Percentiles rank a stretch among this genome's conserved stretches.
phyloP scores from a whole-genome alignment of 1,139 yeast species.

The Pneumocystis oryctolagi region DNA sequence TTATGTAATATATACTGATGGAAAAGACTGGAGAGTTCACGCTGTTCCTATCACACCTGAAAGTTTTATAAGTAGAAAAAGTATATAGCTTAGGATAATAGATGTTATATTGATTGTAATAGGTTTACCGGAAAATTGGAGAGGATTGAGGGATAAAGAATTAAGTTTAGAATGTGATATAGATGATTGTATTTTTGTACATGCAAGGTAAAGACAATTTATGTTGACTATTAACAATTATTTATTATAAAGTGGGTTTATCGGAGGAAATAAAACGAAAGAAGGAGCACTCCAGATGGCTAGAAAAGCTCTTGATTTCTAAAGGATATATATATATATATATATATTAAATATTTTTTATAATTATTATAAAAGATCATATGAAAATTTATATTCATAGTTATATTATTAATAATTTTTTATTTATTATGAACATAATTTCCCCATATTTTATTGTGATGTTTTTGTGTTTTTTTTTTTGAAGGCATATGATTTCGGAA shows the following conservation, averaged over 20 bases:
- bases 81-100: constrained; percentile 23
- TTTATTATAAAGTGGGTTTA: constrained; percentile 53
- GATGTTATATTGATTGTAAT: background rate
- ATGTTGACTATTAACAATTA: background rate
- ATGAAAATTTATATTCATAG: background rate
- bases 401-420: background rate
- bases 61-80: constrained; percentile 53
- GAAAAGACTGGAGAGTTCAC: constrained; percentile 71
- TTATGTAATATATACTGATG: constrained; percentile 69
- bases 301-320: constrained; percentile 31
- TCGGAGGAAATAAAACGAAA: constrained; percentile 77
- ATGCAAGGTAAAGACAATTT: constrained; percentile 33
- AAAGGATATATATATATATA: too few species aligned
- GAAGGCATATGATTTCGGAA: background rate
- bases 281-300: constrained; percentile 74
- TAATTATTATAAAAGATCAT: background rate
- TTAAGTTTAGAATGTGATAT: constrained; percentile 60
- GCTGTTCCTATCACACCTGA: constrained; percentile 66
- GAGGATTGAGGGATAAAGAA: constrained; percentile 84
- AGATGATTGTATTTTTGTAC: constrained; percentile 77
- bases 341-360: background rate
- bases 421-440: background rate
- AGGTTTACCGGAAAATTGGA: constrained; percentile 65
- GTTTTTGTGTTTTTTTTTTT: background rate
- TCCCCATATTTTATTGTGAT: background rate